phyloP scores from a whole-genome alignment of 176 grass and related monocot genomes.

The Musa troglodytarum region DNA sequence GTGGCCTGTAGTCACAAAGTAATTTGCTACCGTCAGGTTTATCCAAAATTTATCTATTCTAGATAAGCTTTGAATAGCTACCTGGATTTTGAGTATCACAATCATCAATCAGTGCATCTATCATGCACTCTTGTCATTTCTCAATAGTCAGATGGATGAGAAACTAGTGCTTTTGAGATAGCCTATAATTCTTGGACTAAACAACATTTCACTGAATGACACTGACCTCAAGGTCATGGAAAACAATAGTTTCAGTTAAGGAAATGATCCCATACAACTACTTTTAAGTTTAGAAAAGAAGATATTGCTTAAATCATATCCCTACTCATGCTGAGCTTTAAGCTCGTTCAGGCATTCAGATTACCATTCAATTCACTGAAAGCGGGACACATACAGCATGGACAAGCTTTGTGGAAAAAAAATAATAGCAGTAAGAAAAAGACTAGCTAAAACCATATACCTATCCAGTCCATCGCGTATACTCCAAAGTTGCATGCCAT shows the following conservation, averaged over 20 bases:
- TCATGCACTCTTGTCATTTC: too few relatives aligned
- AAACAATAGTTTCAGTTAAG: neutral
- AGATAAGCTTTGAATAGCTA: too few relatives aligned
- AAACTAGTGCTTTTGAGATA: neutral
- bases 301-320: neutral
- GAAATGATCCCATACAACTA: neutral
- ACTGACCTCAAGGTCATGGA: neutral
- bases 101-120: too few relatives aligned
- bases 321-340: neutral
- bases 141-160: neutral
- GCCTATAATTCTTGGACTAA: neutral
- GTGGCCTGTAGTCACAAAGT: slow-evolving; percentile 38
- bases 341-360: too few relatives aligned
- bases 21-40: too few relatives aligned
- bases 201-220: neutral
- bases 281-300: neutral
- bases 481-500: slow-evolving; percentile 69
- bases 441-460: slow-evolving; percentile 24
- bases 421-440: neutral
- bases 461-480: slow-evolving; percentile 96
- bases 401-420: neutral
- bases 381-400: too few relatives aligned
- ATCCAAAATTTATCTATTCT: too few relatives aligned
- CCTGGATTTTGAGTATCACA: too few relatives aligned
- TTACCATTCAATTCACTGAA: too few relatives aligned